Base-by-base conservation (phyloP, 1,284 basidiomycete genomes). In the Malassezia arunalokei region DNA sequence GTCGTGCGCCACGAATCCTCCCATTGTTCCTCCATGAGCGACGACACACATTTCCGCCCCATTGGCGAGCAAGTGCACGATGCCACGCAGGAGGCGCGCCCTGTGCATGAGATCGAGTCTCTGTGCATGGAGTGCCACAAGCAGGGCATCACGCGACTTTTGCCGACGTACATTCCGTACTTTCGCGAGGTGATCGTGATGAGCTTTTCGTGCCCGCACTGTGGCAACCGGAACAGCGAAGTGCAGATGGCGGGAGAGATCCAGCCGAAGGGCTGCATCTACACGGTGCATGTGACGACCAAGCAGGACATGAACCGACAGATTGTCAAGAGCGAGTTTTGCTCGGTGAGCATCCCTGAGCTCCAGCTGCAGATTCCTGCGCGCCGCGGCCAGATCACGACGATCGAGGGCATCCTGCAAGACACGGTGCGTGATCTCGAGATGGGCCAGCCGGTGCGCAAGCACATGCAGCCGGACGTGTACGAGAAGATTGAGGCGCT, bases 171-270 rank as follows among this genome's bases (percentile, higher is more conserved):
- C 15, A 98, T 99, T 54, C 94, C 94, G 0, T 98, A 86, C 77
- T 98, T 98, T 77, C 80, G 82, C 52, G 87, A 99, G 75, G 85
- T 98, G 51, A 86, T 99, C 64, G 82, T 98, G 54, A 89, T 91
- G 81, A 91, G 87, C 40, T 99, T 99, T 78, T 80, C 82, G 54
- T 99, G 94, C 74, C 86, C 92, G 49, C 83, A 90, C 73, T 99
- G 94, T 66, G 90, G 89, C 17, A 77, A 80, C 64, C 75, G 80
- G 39, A 96, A 99, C 76, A 98, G 91, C 69, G 92, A 98, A 75
- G 85, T 95, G 43, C 90, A 96, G 70, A 83, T 85, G 8, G 94
- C 94, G 0, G 87, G 88, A 6, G 75, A 80, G 55, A 92, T 96
- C 54, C 81, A 87, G 77, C 65, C 73, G 32, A 73, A 74, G 53